Percentiles rank a stretch among this genome's conserved stretches.
Conservation (phyloP, 192 early-diverging fungal genomes). For the Ramicandelaber brevisporus region DNA sequence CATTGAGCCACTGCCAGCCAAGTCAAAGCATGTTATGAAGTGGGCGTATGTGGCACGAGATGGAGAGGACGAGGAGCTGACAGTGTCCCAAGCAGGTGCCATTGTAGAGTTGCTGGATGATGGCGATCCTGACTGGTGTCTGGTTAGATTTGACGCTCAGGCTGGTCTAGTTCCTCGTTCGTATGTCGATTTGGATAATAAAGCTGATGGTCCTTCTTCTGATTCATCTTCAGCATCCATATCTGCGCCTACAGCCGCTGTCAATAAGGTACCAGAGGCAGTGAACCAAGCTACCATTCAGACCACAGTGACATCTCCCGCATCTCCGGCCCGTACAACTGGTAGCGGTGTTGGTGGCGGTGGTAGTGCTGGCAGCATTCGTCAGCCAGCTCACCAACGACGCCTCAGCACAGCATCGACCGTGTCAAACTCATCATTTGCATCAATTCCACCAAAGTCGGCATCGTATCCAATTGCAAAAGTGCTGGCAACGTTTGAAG, state of each 20-base stretch:
- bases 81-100: conserved; percentile 47
- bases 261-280: too few species aligned
- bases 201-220: conserved; percentile 6
- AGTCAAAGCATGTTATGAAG: too few species aligned
- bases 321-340: too few species aligned
- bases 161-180: conserved; percentile 72
- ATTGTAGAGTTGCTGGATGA: conserved; percentile 50
- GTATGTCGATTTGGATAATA: conserved; percentile 43
- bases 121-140: conserved; percentile 83
- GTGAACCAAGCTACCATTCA: too few species aligned
- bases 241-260: conserved; percentile 1
- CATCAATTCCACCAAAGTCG: conserved; percentile 3
- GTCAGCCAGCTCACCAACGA: too few species aligned
- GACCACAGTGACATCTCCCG: too few species aligned
- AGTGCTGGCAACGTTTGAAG: conserved; percentile 59
- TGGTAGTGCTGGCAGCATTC: too few species aligned
- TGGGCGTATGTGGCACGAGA: too few species aligned
- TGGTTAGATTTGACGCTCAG: conserved; percentile 36
- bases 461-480: not conserved
- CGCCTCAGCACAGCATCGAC: too few species aligned
- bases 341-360: too few species aligned
- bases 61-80: conserved; percentile 63
- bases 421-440: too few species aligned
- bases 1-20: too few species aligned
- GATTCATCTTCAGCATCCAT: not conserved